Percentiles rank a stretch among this genome's conserved stretches.
Evolutionary conservation across 768 basidiomycete species (phyloP).

Genomic region (Termitomyces sp.): DNA sequence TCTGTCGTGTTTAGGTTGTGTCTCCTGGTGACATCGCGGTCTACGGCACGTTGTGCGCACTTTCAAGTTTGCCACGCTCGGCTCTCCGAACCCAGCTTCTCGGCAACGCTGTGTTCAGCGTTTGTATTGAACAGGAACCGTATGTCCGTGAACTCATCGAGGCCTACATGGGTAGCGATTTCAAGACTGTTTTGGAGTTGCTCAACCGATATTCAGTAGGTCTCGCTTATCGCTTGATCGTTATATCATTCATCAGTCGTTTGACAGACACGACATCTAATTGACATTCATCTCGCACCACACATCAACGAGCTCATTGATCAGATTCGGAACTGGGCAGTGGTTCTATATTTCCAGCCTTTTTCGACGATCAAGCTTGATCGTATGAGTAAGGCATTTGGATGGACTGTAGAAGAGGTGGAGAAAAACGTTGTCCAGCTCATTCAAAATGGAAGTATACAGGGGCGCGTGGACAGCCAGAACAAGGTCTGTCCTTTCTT

Average conservation of each 20-base stretch:
- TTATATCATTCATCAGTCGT: not conserved
- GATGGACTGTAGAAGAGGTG: constrained; percentile 70
- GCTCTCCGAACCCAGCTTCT: constrained; percentile 66
- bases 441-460: constrained; percentile 74
- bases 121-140: constrained; percentile 82
- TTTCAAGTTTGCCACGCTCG: constrained; percentile 71
- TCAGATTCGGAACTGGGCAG: constrained; percentile 71
- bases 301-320: constrained; percentile 66
- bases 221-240: not conserved
- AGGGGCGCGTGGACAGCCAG: constrained; percentile 84
- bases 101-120: constrained; percentile 66
- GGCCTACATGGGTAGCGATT: constrained; percentile 83
- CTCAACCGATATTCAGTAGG: constrained; percentile 70
- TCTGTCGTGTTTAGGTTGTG: constrained; percentile 48
- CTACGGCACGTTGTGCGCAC: constrained; percentile 79
- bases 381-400: constrained; percentile 84
- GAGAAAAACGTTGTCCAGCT: constrained; percentile 72
- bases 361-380: constrained; percentile 83
- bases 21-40: constrained; percentile 83
- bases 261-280: constrained; percentile 66
- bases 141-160: constrained; percentile 85
- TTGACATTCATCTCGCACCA: constrained; percentile 72
- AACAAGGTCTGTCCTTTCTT: constrained; percentile 57
- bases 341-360: constrained; percentile 88
- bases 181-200: constrained; percentile 76